Evolutionary conservation across 2,329 filamentous ascomycete species (phyloP).

Genomic region (Aotearoamyces nothofagi): DNA sequence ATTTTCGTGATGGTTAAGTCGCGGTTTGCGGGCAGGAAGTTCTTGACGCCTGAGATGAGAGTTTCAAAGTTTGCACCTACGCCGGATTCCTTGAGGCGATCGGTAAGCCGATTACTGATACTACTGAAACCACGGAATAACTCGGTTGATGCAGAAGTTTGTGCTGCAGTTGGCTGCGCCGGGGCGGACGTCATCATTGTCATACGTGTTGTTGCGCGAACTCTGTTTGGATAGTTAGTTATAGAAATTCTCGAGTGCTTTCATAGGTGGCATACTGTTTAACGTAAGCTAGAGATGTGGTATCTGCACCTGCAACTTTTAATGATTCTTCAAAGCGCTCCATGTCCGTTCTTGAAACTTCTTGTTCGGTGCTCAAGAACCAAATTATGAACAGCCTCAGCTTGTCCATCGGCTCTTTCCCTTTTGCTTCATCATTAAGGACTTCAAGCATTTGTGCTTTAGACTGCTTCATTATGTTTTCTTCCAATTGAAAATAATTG

Average conservation of each 20-base stretch:
- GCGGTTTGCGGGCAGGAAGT: slow-evolving; percentile 90
- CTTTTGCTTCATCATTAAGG: slow-evolving; percentile 68
- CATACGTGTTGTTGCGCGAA: slow-evolving; percentile 92
- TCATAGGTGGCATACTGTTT: slow-evolving; percentile 51
- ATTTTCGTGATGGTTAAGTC: slow-evolving; percentile 97
- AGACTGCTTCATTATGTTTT: slow-evolving; percentile 80
- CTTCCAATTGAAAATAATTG: slow-evolving; percentile 91
- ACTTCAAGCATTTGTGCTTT: slow-evolving; percentile 81
- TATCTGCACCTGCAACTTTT: slow-evolving; percentile 58
- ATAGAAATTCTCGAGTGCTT: not conserved
- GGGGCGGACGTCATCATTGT: slow-evolving; percentile 89
- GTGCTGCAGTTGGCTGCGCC: slow-evolving; percentile 40
- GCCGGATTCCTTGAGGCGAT: slow-evolving; percentile 80
- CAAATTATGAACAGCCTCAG: slow-evolving; percentile 91
- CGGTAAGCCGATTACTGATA: slow-evolving; percentile 81
- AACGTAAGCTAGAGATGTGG: slow-evolving; percentile 68
- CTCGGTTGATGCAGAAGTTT: slow-evolving; percentile 47
- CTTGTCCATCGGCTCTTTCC: slow-evolving; percentile 75
- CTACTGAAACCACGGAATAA: slow-evolving; percentile 89
- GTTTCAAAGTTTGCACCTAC: slow-evolving; percentile 84
- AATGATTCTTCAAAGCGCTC: slow-evolving; percentile 76
- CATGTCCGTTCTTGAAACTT: slow-evolving; percentile 70
- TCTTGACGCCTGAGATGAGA: slow-evolving; percentile 91
- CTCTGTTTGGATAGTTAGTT: slow-evolving; percentile 29
- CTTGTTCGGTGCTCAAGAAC: slow-evolving; percentile 87